phyloP scores from a whole-genome alignment of 192 early-diverging fungal species.

The Coemansia guatemalensis region DNA sequence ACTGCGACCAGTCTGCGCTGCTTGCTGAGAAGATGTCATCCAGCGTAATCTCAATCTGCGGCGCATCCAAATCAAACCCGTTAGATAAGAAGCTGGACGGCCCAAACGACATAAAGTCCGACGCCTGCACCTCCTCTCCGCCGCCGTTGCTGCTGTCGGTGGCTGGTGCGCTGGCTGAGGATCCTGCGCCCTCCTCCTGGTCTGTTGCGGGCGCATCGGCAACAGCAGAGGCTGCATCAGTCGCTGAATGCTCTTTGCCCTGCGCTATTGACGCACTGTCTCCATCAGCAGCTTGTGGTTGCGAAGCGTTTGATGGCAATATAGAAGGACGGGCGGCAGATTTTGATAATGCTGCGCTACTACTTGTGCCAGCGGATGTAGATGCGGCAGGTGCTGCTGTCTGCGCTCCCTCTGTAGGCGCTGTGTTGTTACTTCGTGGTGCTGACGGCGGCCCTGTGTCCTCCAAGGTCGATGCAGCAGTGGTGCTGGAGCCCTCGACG shows the following conservation, averaged over 20 bases:
- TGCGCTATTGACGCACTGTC: background rate
- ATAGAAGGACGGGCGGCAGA: background rate
- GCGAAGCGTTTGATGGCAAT: background rate
- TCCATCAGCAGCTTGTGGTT: background rate
- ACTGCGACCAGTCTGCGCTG: constrained; percentile 48
- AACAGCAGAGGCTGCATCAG: constrained; percentile 1
- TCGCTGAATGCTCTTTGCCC: background rate
- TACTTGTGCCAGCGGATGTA: background rate
- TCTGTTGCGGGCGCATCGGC: background rate
- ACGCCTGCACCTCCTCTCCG: constrained; percentile 40
- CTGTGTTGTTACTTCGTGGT: background rate
- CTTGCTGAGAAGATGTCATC: constrained; percentile 54
- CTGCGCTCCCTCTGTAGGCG: background rate
- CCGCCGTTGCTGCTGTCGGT: constrained; percentile 1
- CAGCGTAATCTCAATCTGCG: constrained; percentile 56
- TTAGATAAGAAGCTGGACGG: constrained; percentile 52
- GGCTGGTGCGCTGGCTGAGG: constrained; percentile 6
- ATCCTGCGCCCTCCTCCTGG: background rate
- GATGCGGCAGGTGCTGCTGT: background rate
- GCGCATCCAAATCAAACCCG: constrained; percentile 52
- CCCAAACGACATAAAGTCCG: constrained; percentile 55
- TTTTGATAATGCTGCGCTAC: background rate
- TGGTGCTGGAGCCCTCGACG: background rate
- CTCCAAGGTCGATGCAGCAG: background rate
- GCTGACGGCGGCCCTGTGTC: background rate